These are phyloP conservation scores for Hypomontagnella submonticulosa DNA, from an alignment of 495 filamentous ascomycete genomes.

Conservation along the genomic window DNA sequence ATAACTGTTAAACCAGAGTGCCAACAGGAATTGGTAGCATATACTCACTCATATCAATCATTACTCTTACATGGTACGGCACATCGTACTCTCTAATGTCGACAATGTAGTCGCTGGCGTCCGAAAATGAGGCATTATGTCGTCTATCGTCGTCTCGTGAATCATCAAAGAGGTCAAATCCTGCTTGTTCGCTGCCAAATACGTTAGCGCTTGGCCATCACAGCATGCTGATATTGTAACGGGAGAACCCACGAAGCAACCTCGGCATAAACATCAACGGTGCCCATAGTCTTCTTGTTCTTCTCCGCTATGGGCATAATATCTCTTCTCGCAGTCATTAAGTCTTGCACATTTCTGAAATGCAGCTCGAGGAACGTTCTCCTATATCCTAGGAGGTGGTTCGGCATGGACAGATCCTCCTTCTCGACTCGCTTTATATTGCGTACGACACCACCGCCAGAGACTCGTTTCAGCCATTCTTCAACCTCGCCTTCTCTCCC, in stretches of 20 bases:
- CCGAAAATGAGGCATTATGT: slow-evolving; percentile 77
- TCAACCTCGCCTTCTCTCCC: slow-evolving; percentile 92
- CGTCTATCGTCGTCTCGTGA: slow-evolving; percentile 85
- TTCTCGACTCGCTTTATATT: slow-evolving; percentile 80
- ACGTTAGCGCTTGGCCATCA: slow-evolving; percentile 37
- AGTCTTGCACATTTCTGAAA: slow-evolving; percentile 87
- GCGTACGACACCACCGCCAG: slow-evolving; percentile 87
- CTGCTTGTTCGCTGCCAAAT: slow-evolving; percentile 74
- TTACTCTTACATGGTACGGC: slow-evolving; percentile 98
- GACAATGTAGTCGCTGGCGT: slow-evolving; percentile 97
- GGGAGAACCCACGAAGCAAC: slow-evolving; percentile 76
- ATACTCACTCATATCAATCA: slow-evolving; percentile 86
- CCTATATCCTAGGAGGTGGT: slow-evolving; percentile 92
- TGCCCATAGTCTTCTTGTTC: slow-evolving; percentile 92
- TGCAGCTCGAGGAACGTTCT: slow-evolving; percentile 84
- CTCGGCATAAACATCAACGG: slow-evolving; percentile 98
- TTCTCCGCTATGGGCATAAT: slow-evolving; percentile 94
- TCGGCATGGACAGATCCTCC: slow-evolving; percentile 95
- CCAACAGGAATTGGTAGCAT: background rate
- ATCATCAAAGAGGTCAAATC: slow-evolving; percentile 96
- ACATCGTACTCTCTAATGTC: slow-evolving; percentile 99
- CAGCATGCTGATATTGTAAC: background rate
- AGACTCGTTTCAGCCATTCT: slow-evolving; percentile 87
- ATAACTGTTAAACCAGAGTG: slow-evolving; percentile 38
- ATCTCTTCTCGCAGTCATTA: slow-evolving; percentile 82